phyloP scores from a whole-genome alignment of 2,329 filamentous ascomycete genomes.

The Colletotrichum sp. region DNA sequence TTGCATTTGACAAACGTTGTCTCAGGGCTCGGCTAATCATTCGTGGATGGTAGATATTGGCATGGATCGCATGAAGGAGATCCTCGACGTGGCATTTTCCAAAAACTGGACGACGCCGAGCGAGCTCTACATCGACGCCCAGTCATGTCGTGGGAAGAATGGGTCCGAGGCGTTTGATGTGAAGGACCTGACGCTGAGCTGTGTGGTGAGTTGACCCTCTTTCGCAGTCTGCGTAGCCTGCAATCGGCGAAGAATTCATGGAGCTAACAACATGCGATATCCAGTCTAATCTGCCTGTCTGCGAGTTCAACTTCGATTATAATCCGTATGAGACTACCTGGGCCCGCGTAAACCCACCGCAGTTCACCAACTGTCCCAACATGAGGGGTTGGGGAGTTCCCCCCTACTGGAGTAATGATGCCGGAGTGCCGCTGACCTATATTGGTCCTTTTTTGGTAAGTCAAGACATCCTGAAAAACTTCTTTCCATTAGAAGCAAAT shows the following conservation, averaged over 20 bases:
- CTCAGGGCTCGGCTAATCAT: neutral
- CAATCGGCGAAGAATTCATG: neutral
- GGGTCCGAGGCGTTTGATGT: neutral
- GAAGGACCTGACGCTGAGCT: neutral
- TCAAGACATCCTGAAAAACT: neutral
- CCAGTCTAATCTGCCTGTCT: neutral
- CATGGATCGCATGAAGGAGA: neutral
- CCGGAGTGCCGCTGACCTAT: neutral
- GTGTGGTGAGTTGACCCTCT: neutral
- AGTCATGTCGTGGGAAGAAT: neutral
- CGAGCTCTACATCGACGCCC: neutral
- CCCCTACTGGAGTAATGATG: neutral
- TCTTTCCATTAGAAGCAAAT: neutral
- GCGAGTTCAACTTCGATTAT: slow-evolving; percentile 2
- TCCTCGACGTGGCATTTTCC: neutral
- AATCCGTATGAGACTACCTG: neutral
- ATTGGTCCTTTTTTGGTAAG: slow-evolving; percentile 3
- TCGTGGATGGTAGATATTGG: neutral
- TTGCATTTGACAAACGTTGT: fast-evolving
- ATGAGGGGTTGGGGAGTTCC: neutral
- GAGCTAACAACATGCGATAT: neutral
- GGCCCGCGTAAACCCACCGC: neutral
- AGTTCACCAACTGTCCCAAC: neutral
- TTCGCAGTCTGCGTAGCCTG: neutral
- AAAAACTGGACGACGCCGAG: slow-evolving; percentile 8